Percentiles rank a stretch among this genome's conserved stretches.
These are phyloP conservation scores for Quercus aquifolioides DNA, from an alignment of 306 rosid genomes.

Conservation along the genomic window DNA sequence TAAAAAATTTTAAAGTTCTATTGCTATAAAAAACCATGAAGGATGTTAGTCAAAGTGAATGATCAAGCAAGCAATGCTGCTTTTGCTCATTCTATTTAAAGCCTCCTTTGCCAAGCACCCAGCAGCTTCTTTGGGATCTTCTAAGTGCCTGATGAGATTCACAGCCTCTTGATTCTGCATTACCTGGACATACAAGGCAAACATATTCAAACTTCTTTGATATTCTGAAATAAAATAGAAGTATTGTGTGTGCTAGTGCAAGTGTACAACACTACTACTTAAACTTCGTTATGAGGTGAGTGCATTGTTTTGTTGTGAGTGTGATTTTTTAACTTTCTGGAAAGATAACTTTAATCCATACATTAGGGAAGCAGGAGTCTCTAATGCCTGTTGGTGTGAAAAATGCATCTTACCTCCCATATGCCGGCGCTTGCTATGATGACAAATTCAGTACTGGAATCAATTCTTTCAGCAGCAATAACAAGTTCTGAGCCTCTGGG, in stretches of 20 bases:
- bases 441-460: constrained; percentile 59
- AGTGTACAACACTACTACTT: too few species aligned
- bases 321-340: too few species aligned
- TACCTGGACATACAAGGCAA: constrained; percentile 39
- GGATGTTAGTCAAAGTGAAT: constrained; percentile 63
- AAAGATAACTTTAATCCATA: too few species aligned
- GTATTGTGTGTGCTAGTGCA: too few species aligned
- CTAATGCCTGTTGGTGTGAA: background rate
- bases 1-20: too few species aligned
- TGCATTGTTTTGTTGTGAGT: too few species aligned
- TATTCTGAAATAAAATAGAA: background rate
- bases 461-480: constrained; percentile 46
- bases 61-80: constrained; percentile 74
- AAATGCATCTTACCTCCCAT: constrained; percentile 69
- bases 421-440: constrained; percentile 77
- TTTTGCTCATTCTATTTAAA: constrained; percentile 66
- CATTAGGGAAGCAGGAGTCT: background rate
- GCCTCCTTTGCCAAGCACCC: constrained; percentile 83
- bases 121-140: constrained; percentile 81
- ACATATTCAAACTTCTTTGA: background rate
- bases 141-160: constrained; percentile 65
- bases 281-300: too few species aligned
- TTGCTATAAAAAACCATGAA: background rate
- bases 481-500: constrained; percentile 50
- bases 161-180: constrained; percentile 92